Percentiles rank a stretch among this genome's conserved stretches.
These are phyloP conservation scores for Puya raimondii DNA, from an alignment of 176 grass and related monocot genomes.

Conservation along the genomic window DNA sequence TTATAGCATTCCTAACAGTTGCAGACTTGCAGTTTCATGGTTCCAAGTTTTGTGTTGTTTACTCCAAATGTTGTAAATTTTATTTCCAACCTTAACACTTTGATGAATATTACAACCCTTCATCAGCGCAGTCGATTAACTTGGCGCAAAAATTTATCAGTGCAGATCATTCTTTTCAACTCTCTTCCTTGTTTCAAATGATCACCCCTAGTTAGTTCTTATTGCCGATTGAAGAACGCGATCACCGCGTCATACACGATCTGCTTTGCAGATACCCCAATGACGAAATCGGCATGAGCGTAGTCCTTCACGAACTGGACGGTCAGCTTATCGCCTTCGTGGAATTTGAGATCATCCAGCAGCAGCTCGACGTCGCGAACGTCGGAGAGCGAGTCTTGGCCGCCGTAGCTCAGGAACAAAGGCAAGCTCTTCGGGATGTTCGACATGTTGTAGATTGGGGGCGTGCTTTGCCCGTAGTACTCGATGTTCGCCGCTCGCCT, in stretches of 20 bases:
- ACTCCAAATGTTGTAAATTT: too few relatives aligned
- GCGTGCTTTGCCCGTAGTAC: slow-evolving; percentile 39
- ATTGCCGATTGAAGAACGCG: slow-evolving; percentile 35
- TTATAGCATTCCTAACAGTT: too few relatives aligned
- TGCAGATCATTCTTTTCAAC: too few relatives aligned
- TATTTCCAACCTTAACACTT: too few relatives aligned
- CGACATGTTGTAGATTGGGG: slow-evolving; percentile 49
- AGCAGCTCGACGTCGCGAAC: slow-evolving; percentile 38
- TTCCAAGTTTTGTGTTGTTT: too few relatives aligned
- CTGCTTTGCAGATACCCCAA: slow-evolving; percentile 58
- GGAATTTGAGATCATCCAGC: slow-evolving; percentile 42
- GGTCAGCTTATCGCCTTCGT: slow-evolving; percentile 32
- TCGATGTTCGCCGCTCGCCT: slow-evolving; percentile 36
- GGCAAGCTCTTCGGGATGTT: slow-evolving; percentile 46
- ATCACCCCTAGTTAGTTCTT: neutral
- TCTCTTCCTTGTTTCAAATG: too few relatives aligned
- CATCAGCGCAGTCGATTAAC: too few relatives aligned
- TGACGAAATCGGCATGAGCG: slow-evolving; percentile 65
- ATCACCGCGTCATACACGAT: slow-evolving; percentile 51
- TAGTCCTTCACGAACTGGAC: slow-evolving; percentile 60
- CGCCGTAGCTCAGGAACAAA: slow-evolving; percentile 77
- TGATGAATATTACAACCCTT: too few relatives aligned
- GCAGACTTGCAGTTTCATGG: too few relatives aligned
- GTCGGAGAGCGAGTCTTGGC: slow-evolving; percentile 52
- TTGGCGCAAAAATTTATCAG: too few relatives aligned